These are phyloP conservation scores for Microdochium paspali DNA, from an alignment of 2,329 filamentous ascomycete genomes.

Conservation along the genomic window DNA sequence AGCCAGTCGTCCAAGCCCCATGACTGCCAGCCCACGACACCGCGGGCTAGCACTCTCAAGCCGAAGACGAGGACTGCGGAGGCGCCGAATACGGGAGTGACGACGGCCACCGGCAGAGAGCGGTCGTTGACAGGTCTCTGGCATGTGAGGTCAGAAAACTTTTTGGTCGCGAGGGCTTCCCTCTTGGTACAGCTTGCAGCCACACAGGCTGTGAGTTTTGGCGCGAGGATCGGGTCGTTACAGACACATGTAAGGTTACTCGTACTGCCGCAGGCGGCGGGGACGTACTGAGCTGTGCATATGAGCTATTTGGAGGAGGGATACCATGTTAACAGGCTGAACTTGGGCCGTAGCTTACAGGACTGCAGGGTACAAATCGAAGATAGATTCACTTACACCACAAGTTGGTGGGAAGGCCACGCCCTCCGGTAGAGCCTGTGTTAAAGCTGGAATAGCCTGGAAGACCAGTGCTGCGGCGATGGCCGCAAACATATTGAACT, in stretches of 20 bases:
- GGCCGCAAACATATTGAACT: too few species aligned
- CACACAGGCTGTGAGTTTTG: slow-evolving; percentile 14
- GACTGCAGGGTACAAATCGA: too few species aligned
- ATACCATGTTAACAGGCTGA: too few species aligned
- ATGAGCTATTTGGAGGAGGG: slow-evolving; percentile 5
- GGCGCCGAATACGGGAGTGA: slow-evolving; percentile 15
- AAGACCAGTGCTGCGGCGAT: too few species aligned
- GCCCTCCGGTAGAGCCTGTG: too few species aligned
- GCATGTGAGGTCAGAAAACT: slow-evolving; percentile 16
- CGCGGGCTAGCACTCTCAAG: slow-evolving; percentile 16
- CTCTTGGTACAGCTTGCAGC: slow-evolving; percentile 13
- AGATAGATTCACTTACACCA: too few species aligned
- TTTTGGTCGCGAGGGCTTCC: slow-evolving; percentile 17
- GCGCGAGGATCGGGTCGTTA: slow-evolving; percentile 10
- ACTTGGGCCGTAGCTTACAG: too few species aligned
- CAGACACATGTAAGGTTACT: slow-evolving; percentile 13
- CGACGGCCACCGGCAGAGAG: slow-evolving; percentile 12
- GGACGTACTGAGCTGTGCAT: slow-evolving; percentile 7
- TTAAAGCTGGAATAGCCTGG: too few species aligned
- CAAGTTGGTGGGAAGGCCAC: too few species aligned
- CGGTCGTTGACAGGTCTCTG: slow-evolving; percentile 15
- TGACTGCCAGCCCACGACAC: slow-evolving; percentile 12
- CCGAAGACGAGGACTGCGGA: slow-evolving; percentile 18
- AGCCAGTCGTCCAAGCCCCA: slow-evolving; percentile 21
- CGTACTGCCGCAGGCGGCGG: slow-evolving; percentile 3